Evolutionary conservation across 1,284 basidiomycete species (phyloP), one percentile per base, ranked within the genome.

Genomic region (Fistulinella cinereoalba): DNA sequence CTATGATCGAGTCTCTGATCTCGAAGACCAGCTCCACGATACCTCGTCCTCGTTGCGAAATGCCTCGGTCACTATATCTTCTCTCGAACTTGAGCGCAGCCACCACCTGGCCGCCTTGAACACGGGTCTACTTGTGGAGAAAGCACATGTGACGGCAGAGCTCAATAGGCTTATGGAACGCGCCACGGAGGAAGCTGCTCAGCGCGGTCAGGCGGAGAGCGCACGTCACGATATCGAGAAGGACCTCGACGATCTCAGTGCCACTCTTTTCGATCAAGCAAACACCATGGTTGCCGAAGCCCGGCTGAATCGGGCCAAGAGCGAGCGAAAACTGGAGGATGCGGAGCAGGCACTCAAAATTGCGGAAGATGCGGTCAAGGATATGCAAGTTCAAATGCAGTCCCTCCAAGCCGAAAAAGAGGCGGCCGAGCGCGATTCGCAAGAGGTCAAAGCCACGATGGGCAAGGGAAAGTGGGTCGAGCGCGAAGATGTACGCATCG

Each of bases 241-340:
- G 68, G 92, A 95, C 52, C 72, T 99, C 37, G 95, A 97, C 66
- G 92, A 97, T 66, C 81, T 99, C 47, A 93, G 92, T 46, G 92
- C 94, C 3, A 83, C 76, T 46, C 69, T 96, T 16, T 96, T 96
- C 60, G 80, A 81, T 52, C 89, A 93, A 67, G 92, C 92, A 3
- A 95, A 96, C 64, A 85, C 77, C 1, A 96, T 96, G 92, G 92
- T 99, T 6, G 93, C 92, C 0, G 86, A 92, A 56, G 96, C 96
- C 37, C 81, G 94, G 6, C 80, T 88, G 50, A 80, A 77, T 10
- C 73, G 71, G 51, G 84, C 88, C 1, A 73, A 77, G 51, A 92
- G 92, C 57, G 92, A 97, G 62, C 79, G 85, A 39, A 92, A 94
- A 60, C 84, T 88, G 9, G 77, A 80, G 44, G 81, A 86, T 38